These are phyloP conservation scores for Pholiota molesta DNA, from an alignment of 768 basidiomycete species.

Conservation along the genomic window DNA sequence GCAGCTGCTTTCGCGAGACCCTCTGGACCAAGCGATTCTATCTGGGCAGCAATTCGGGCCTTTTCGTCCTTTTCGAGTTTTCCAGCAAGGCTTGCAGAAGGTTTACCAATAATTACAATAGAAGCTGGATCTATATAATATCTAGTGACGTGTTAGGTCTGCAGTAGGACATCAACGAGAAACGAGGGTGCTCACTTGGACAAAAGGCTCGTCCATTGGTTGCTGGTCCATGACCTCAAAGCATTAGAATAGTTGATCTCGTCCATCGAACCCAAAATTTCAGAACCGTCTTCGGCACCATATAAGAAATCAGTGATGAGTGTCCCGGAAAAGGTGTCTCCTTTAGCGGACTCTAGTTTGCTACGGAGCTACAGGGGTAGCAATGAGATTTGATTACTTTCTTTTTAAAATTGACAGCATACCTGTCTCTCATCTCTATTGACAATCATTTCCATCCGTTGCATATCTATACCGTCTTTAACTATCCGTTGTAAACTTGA, in stretches of 20 bases:
- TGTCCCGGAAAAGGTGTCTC: constrained; percentile 74
- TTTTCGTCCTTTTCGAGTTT: constrained; percentile 84
- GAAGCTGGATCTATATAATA: constrained; percentile 77
- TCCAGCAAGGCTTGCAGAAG: constrained; percentile 82
- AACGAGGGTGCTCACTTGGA: constrained; percentile 50
- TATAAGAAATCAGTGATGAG: constrained; percentile 88
- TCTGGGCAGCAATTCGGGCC: constrained; percentile 70
- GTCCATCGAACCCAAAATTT: constrained; percentile 72
- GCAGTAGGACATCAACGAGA: background rate
- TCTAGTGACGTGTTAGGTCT: constrained; percentile 40
- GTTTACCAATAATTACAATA: constrained; percentile 83
- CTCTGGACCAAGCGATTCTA: constrained; percentile 71
- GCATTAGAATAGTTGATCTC: constrained; percentile 74
- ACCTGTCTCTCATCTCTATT: constrained; percentile 89
- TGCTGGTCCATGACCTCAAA: constrained; percentile 70
- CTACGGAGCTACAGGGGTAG: constrained; percentile 65
- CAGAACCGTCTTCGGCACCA: constrained; percentile 79
- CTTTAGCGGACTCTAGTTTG: constrained; percentile 80
- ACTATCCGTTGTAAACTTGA: constrained; percentile 71
- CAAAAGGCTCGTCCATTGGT: constrained; percentile 79
- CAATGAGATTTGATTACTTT: background rate
- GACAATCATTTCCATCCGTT: constrained; percentile 85
- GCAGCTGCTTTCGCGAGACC: constrained; percentile 74
- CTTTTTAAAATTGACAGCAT: constrained; percentile 12
- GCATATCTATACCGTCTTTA: constrained; percentile 84